Base-by-base conservation (phyloP, 1,139 yeast genomes). In the Sugiyamaella xylanicola region DNA sequence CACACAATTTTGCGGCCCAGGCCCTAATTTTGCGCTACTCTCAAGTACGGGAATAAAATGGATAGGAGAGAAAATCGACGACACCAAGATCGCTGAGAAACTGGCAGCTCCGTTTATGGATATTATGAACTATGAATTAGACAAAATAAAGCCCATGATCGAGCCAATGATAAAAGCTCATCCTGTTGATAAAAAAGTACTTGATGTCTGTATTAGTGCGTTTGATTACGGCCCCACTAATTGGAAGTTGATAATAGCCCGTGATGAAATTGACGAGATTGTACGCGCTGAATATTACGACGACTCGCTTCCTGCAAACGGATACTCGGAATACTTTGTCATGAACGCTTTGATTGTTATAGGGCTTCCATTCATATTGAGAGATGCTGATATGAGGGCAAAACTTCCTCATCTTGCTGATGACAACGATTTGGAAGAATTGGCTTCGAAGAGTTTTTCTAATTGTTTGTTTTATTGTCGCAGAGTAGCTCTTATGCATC, bases 1-100 rank as follows among this genome's bases (percentile, higher is more conserved):
- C 16, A 52, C 57, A n/a, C 57, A 60, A 35, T 51, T 63, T 22
- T 56, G 60, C 48, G 52, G 63, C 15, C 56, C 61, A 37, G 61
- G 54, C 58, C 68, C 76, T 0, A 66, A 75, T 0, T 69, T 77
- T 47, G 72, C 79, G 0, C 62, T 77, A 7, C 68, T 78, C 46
- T 72, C 79, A 3, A 66, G 71, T 2, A 59, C 62, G 29, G 82
- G 82, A 5, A 53, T 77, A 22, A 64, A 66, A 43, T 76, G 81
- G 79, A 63, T 78, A 15, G 65, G 69, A 7, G 68, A 64, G 13
- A 69, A 67, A 48, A 58, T 73, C n/a, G 72, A 73, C 29, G 71
- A 73, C 53, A 63, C 64, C 15, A 46, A 52, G 2, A 40, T 69
- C 19, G 63, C 65, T 15, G 60, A 58, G n/a, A 59, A 60, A 7